These are phyloP conservation scores for Camellia japonica DNA, from an alignment of 148 eudicot genomes.

Conservation along the genomic window DNA sequence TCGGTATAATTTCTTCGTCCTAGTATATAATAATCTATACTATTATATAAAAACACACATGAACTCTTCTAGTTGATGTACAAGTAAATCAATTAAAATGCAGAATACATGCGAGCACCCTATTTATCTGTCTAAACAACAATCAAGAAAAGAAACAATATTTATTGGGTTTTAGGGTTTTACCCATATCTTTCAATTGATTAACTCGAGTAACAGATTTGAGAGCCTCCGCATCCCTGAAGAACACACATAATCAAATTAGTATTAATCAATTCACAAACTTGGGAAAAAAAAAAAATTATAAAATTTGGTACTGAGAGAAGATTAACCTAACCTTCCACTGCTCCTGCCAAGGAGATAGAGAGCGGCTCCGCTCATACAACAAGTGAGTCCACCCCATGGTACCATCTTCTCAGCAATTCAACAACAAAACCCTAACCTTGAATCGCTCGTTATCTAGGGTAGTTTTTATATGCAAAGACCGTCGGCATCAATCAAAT, in stretches of 20 bases:
- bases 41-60: no score
- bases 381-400: conserved; percentile 86
- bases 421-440: conserved; percentile 17
- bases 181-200: conserved; percentile 87
- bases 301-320: neutral
- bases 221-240: conserved; percentile 79
- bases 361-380: conserved; percentile 88
- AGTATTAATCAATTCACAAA: neutral
- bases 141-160: neutral
- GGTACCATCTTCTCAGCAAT: conserved; percentile 52
- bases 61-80: no score
- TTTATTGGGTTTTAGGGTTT: conserved; percentile 7
- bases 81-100: no score
- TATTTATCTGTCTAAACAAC: neutral
- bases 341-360: conserved; percentile 88
- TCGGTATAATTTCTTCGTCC: neutral
- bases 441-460: neutral
- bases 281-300: neutral
- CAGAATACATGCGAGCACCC: neutral
- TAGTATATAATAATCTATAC: neutral
- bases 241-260: neutral
- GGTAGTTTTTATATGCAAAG: neutral
- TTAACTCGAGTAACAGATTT: conserved; percentile 73
- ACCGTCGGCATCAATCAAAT: neutral
- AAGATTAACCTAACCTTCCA: conserved; percentile 76